Base-by-base conservation (phyloP, 176 grass and related monocot genomes). In the Alopecurus myosuroides region DNA sequence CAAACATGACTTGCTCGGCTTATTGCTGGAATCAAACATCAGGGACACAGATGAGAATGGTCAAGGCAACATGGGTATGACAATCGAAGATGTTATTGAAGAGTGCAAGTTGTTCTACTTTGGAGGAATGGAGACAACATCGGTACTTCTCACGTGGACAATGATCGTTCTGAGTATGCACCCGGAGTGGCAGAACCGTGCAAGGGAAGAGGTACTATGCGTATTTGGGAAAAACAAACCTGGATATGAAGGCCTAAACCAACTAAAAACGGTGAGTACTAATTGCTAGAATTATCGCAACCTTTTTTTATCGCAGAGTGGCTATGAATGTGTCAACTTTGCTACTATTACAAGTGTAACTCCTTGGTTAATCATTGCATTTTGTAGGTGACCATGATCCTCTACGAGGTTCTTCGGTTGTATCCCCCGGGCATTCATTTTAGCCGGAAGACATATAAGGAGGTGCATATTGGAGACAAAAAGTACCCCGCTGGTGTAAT, bases 111-210 rank as follows among this genome's bases (percentile, higher is more conserved):
- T 87, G 14, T 91, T 87, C 64, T 91, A 91, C 80, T 87, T 91
- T 70, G 85, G 80, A 7, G 89, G 89, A 17, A 73, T 87, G 44
- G 89, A 91, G 65, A 91, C 89, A 14, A 91, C 85, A 4, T 81
- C 85, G 0, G 66, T 87, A 31, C 22, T 91, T 22, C 74, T 91
- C 11, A 91, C 81, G 30, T 91, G 84, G 84, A 87, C 89, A 4
- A 78, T 91, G 79, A 55, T 87, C 35, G 30, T 70, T 19, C 29
- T 91, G 48, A 76, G 85, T 22, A 84, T 91, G 85, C 55, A 91
- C 84, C 80, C 80, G 11, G 30, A 49, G 15, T 49, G 46, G 46
- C 46, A 49, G 15, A 17, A 49, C 46, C 45, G 46, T 49, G 46
- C 46, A 49, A 77, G 75, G 17, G 80, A 91, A 22, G 89, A 91